Conservation (phyloP, 2,329 filamentous ascomycete genomes). For the Epichloe sibirici region DNA sequence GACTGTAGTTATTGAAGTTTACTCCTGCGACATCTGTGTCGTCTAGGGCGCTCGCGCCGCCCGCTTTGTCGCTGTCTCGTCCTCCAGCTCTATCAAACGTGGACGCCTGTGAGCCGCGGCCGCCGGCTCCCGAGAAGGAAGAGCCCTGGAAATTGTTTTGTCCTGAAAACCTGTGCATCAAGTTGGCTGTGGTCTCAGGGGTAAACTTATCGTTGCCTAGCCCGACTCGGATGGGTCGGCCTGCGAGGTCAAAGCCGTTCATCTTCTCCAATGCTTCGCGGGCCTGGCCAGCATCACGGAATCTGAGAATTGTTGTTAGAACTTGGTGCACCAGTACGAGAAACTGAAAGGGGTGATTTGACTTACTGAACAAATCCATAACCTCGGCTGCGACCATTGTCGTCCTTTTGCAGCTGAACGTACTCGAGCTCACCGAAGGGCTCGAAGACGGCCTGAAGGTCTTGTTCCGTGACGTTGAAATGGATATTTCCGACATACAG, state of each 20-base stretch:
- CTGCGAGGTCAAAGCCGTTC: conserved; percentile 97
- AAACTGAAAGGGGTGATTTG: neutral
- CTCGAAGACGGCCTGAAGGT: conserved; percentile 92
- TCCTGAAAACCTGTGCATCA: conserved; percentile 83
- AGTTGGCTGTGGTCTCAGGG: conserved; percentile 85
- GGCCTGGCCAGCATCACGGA: conserved; percentile 79
- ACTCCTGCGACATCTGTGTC: conserved; percentile 96
- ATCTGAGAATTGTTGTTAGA: conserved; percentile 37
- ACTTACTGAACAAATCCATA: conserved; percentile 98
- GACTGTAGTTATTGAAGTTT: conserved; percentile 99
- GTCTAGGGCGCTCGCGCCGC: conserved; percentile 86
- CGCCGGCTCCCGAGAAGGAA: conserved; percentile 79
- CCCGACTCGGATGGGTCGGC: conserved; percentile 93
- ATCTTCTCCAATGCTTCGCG: conserved; percentile 95
- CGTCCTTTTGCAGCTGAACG: conserved; percentile 94
- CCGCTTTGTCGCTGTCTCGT: conserved; percentile 79
- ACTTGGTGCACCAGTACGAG: neutral
- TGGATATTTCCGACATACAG: conserved; percentile 99
- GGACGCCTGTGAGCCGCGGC: conserved; percentile 71
- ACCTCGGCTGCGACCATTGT: conserved; percentile 76
- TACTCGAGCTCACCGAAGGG: conserved; percentile 97
- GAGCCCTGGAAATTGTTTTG: conserved; percentile 79
- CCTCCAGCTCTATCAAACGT: conserved; percentile 86
- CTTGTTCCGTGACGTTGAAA: conserved; percentile 95
- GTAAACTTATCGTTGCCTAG: conserved; percentile 99